A percentile compares a stretch with the other conserved stretches of the same genome.
These are phyloP conservation scores for Coelastrella sp. DNA, from an alignment of 139 green algal species.

Conservation along the genomic window DNA sequence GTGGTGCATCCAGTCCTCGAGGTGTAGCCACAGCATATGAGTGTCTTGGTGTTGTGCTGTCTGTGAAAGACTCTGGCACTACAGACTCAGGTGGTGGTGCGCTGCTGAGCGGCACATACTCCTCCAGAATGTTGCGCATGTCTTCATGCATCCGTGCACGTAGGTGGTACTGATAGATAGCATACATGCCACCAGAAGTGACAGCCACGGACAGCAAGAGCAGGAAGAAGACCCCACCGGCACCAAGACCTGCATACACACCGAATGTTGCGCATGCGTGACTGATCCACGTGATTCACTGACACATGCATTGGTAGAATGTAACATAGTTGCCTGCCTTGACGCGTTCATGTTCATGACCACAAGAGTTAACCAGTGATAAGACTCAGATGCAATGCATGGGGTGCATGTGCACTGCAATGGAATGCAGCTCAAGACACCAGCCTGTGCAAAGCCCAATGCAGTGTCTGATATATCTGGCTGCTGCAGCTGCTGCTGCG, in stretches of 20 bases:
- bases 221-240: slow-evolving; percentile 56
- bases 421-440: too few species aligned
- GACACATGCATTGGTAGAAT: too few species aligned
- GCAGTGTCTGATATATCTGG: too few species aligned
- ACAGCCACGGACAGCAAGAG: slow-evolving; percentile 49
- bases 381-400: too few species aligned
- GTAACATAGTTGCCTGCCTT: too few species aligned
- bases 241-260: slow-evolving; percentile 41
- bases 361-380: too few species aligned
- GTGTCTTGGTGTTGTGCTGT: not conserved
- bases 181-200: slow-evolving; percentile 54
- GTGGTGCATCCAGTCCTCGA: not conserved
- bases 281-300: too few species aligned
- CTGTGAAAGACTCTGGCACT: slow-evolving; percentile 20
- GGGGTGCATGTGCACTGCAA: too few species aligned
- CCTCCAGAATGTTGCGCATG: slow-evolving; percentile 84
- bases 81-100: not conserved
- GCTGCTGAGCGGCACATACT: slow-evolving; percentile 83
- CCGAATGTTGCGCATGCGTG: not conserved
- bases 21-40: not conserved
- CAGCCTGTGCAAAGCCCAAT: too few species aligned
- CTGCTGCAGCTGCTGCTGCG: too few species aligned
- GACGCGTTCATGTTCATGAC: too few species aligned
- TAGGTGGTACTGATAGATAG: slow-evolving; percentile 61
- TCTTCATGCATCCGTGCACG: slow-evolving; percentile 65